Evolutionary conservation across 2,329 filamentous ascomycete genomes (phyloP), one percentile per base, ranked within the genome.

Genomic region (Fusarium sp.): DNA sequence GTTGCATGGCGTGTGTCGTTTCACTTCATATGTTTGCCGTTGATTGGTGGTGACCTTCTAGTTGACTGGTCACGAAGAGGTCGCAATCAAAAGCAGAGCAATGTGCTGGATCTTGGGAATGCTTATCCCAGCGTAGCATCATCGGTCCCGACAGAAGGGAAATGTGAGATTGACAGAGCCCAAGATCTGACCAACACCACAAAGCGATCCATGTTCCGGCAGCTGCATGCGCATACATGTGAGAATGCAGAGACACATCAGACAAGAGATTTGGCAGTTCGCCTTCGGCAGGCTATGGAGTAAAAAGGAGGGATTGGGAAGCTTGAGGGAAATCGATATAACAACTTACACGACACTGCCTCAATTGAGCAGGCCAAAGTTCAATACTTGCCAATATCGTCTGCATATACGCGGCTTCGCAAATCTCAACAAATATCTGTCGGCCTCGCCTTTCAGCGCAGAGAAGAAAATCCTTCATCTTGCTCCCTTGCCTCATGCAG

Each of bases 401-500:
- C 15, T 28, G 46, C n/a, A 24, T 34, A 38, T 40, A n/a, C 38
- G n/a, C 28, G 14, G 24, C 43, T 19, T 12, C 17, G 20, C 19
- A 34, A 40, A 32, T 26, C 47, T 68, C 50, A 53, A 60, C 65
- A 65, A 65, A 48, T 53, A 34, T 21, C 21, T 52, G 49, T 54
- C 48, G 40, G 39, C 30, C 30, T 44, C 23, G 20, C 20, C 20
- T 55, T 34, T 48, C 20, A 39, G 23, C 14, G 21, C 52, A 32
- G 43, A 53, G 44, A 34, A 49, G 51, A 49, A 53, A 43, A 48
- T 48, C 36, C 17, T 49, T 59, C 54, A 48, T 45, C 47, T 30
- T 28, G 14, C 28, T 65, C 65, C 65, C 65, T 67, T 67, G 39
- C 65, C 36, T 67, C 26, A 60, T 65, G 64, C 39, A 59, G 49